These are phyloP conservation scores for Selenicereus undatus DNA, from an alignment of 148 eudicot genomes.

Conservation along the genomic window DNA sequence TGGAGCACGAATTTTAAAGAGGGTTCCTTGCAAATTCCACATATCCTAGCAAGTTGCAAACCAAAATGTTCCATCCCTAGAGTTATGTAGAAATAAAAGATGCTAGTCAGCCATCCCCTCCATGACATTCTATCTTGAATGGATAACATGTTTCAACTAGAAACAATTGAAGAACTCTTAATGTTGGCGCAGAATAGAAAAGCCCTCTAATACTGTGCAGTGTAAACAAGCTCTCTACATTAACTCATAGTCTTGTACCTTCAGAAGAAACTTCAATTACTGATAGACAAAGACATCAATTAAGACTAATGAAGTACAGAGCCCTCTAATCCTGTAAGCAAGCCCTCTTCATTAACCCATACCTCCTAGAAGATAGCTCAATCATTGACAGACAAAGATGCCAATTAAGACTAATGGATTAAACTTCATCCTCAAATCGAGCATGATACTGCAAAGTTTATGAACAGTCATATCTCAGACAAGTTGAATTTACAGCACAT, in stretches of 20 bases:
- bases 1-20: too few species aligned
- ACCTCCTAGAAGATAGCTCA: background rate
- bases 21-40: background rate
- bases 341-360: background rate
- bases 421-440: too few species aligned
- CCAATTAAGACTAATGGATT: too few species aligned
- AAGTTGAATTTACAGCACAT: background rate
- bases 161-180: background rate
- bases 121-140: background rate
- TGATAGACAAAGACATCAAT: too few species aligned
- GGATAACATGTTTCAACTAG: background rate
- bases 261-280: too few species aligned
- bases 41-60: background rate
- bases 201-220: background rate
- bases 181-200: background rate
- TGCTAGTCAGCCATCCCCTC: background rate
- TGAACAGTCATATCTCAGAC: background rate
- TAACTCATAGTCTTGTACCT: too few species aligned
- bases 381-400: too few species aligned
- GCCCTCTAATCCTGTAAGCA: too few species aligned
- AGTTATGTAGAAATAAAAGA: background rate
- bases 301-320: too few species aligned
- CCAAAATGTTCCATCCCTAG: too few species aligned
- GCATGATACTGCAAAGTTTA: too few species aligned
- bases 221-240: background rate